These are phyloP conservation scores for Blastomyces silverae DNA, from an alignment of 2,329 filamentous ascomycete genomes.

Conservation along the genomic window DNA sequence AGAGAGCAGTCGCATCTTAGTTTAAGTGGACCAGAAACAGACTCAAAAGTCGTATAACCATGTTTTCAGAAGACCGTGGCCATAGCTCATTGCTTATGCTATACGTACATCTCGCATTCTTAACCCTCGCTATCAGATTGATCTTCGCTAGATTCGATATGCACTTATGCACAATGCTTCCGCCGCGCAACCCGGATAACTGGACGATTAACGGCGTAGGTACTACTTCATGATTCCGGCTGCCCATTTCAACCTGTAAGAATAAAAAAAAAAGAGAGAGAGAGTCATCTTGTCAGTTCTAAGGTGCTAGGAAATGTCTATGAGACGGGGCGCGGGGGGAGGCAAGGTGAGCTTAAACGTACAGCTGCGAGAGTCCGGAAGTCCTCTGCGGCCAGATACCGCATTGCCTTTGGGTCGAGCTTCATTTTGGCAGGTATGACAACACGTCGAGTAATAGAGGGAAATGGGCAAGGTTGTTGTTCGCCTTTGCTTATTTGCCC, in stretches of 20 bases:
- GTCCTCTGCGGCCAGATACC: conserved; percentile 86
- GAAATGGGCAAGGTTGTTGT: neutral
- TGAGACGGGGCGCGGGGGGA: no score
- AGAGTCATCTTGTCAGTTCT: neutral
- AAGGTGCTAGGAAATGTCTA: no score
- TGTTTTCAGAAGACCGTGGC: neutral
- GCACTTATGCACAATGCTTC: conserved; percentile 70
- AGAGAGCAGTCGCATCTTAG: conserved; percentile 5
- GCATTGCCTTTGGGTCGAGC: conserved; percentile 86
- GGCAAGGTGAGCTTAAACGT: conserved; percentile 33
- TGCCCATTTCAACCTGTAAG: conserved; percentile 76
- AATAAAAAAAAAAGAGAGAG: neutral
- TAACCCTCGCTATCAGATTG: conserved; percentile 82
- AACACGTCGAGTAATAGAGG: neutral
- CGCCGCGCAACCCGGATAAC: conserved; percentile 70
- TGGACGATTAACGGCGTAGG: conserved; percentile 83
- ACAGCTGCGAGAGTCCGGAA: conserved; percentile 92
- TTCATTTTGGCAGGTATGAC: conserved; percentile 59
- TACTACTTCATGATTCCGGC: conserved; percentile 94
- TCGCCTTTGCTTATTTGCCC: neutral
- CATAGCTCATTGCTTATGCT: neutral
- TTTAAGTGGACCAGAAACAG: conserved; percentile 9
- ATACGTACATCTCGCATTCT: conserved; percentile 75
- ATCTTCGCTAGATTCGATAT: conserved; percentile 90
- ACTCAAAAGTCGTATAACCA: neutral